Percentiles rank a stretch among this genome's conserved stretches.
phyloP scores from a whole-genome alignment of 2,329 filamentous ascomycete species.

The Exserohilum rostratum region DNA sequence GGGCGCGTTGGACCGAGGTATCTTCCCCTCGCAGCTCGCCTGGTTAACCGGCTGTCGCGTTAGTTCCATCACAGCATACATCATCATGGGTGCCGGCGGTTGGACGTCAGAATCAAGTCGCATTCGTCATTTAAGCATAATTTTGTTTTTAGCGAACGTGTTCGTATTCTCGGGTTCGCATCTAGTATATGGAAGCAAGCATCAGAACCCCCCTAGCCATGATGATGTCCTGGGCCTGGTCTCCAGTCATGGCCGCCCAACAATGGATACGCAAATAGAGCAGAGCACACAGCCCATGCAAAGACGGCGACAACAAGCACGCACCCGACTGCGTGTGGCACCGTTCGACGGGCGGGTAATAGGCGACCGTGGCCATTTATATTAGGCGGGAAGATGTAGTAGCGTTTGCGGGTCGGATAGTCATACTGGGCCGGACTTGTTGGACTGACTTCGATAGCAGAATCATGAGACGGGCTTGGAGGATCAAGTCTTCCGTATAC shows the following conservation, averaged over 20 bases:
- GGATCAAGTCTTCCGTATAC: conserved; percentile 18
- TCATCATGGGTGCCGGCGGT: too few relatives aligned
- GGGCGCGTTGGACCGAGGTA: conserved; percentile 9
- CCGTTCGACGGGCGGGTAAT: conserved; percentile 24
- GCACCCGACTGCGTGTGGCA: conserved; percentile 26
- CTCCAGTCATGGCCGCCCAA: conserved; percentile 15
- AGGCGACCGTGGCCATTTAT: conserved; percentile 31
- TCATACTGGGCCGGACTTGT: conserved; percentile 10
- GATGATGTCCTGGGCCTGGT: neutral
- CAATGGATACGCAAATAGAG: conserved; percentile 21
- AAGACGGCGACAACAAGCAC: conserved; percentile 23
- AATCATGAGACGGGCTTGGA: conserved; percentile 16
- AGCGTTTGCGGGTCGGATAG: conserved; percentile 21
- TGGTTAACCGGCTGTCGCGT: neutral
- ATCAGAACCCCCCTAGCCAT: neutral
- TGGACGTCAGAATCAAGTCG: too few relatives aligned
- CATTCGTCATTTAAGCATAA: neutral
- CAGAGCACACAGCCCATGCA: conserved; percentile 30
- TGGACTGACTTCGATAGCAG: conserved; percentile 18
- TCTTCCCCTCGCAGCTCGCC: conserved; percentile 5
- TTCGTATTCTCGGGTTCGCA: neutral
- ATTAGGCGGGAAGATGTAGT: conserved; percentile 31
- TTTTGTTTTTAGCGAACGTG: neutral
- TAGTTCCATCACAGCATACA: neutral
- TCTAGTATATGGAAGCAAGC: neutral